Conservation (phyloP, 2,329 filamentous ascomycete genomes). For the Thielaviopsis ethacetica region DNA sequence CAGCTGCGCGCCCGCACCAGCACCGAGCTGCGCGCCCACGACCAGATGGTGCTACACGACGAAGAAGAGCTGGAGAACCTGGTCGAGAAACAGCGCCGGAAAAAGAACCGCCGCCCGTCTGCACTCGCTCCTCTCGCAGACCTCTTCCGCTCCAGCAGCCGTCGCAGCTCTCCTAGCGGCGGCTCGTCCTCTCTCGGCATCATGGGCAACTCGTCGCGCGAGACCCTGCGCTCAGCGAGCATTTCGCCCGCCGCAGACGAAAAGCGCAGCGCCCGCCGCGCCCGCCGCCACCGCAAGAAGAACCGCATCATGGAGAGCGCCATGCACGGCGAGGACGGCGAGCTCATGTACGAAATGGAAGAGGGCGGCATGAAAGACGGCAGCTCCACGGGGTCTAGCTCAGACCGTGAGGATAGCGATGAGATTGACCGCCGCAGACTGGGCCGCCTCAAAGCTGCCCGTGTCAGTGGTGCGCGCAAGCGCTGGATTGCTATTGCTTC, state of each 20-base stretch:
- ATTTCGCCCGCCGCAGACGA: constrained; percentile 17
- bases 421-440: constrained; percentile 38
- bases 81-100: constrained; percentile 29
- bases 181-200: neutral
- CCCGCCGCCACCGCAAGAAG: constrained; percentile 36
- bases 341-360: constrained; percentile 83
- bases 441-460: constrained; percentile 21
- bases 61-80: constrained; percentile 55
- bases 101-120: constrained; percentile 32
- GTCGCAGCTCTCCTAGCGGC: neutral
- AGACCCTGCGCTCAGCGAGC: neutral
- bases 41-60: constrained; percentile 54
- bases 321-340: constrained; percentile 49
- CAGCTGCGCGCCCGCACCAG: constrained; percentile 50
- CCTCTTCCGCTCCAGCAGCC: neutral
- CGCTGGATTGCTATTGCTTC: constrained; percentile 29
- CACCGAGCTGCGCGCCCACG: constrained; percentile 51
- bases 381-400: constrained; percentile 45
- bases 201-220: neutral
- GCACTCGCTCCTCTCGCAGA: constrained; percentile 27
- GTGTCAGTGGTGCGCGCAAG: neutral
- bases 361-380: constrained; percentile 56
- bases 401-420: constrained; percentile 43
- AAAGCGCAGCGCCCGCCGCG: constrained; percentile 32
- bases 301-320: constrained; percentile 36